These are phyloP conservation scores for Myxozyma mucilagina DNA, from an alignment of 805 yeast genomes.

Conservation along the genomic window DNA sequence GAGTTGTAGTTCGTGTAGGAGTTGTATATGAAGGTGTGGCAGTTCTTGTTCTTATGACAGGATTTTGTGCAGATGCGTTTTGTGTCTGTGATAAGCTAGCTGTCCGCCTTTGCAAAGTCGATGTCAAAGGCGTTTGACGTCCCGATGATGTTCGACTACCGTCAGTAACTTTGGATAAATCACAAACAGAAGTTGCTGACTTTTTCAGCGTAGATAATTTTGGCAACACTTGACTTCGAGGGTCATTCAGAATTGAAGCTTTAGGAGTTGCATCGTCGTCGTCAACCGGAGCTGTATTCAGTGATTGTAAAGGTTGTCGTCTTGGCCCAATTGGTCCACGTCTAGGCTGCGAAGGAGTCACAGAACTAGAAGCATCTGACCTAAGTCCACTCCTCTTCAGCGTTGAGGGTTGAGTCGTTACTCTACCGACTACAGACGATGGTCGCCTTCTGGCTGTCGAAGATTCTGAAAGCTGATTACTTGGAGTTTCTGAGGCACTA, in stretches of 20 bases:
- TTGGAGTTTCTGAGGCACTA: neutral
- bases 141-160: neutral
- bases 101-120: neutral
- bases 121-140: too few relatives aligned
- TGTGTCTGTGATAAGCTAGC: neutral
- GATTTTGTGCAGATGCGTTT: neutral
- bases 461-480: neutral
- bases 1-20: neutral
- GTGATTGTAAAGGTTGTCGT: neutral
- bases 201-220: neutral
- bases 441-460: neutral
- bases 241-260: neutral
- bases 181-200: neutral
- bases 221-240: neutral
- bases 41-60: neutral
- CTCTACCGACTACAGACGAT: neutral
- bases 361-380: neutral
- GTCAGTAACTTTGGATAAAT: neutral
- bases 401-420: neutral
- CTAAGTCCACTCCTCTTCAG: neutral
- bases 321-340: neutral
- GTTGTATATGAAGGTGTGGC: neutral
- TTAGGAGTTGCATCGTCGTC: slow-evolving; percentile 3
- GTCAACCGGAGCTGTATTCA: neutral
- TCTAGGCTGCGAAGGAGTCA: neutral